Evolutionary conservation across 2,329 filamentous ascomycete genomes (phyloP).

Genomic region (Colletotrichum melonis): DNA sequence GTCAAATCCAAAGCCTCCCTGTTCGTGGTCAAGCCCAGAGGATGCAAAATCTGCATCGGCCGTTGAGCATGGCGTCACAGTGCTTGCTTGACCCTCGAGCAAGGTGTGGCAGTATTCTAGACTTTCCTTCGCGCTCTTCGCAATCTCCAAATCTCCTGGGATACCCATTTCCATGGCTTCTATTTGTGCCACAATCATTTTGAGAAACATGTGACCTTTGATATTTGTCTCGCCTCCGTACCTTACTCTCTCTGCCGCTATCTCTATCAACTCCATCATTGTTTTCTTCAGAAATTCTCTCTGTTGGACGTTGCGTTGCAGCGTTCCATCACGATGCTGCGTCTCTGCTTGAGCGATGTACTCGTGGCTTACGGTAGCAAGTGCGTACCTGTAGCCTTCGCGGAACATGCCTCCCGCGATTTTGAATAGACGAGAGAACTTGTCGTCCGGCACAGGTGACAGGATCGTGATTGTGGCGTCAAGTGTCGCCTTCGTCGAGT

Average conservation of each 20-base stretch:
- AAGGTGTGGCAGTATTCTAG: constrained; percentile 45
- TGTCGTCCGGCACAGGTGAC: constrained; percentile 44
- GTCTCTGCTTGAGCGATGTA: constrained; percentile 47
- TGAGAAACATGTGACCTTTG: background rate
- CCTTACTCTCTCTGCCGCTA: background rate
- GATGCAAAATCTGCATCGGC: constrained; percentile 12
- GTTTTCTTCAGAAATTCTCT: background rate
- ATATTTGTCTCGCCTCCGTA: background rate
- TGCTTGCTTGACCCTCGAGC: constrained; percentile 38
- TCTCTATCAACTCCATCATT: background rate
- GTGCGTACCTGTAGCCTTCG: constrained; percentile 50
- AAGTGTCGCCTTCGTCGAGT: background rate
- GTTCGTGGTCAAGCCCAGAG: background rate
- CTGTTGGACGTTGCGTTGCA: background rate
- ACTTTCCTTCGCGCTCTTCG: constrained; percentile 46
- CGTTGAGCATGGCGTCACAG: background rate
- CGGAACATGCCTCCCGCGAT: constrained; percentile 54
- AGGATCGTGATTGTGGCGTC: background rate
- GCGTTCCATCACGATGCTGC: constrained; percentile 40
- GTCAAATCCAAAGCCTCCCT: background rate
- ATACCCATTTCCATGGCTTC: constrained; percentile 46
- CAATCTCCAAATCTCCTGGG: constrained; percentile 42
- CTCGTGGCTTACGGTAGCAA: constrained; percentile 48
- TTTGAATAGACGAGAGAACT: constrained; percentile 50
- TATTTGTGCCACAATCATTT: constrained; percentile 21